Conservation (phyloP, 805 yeast genomes). For the Saturnispora halmiae region DNA sequence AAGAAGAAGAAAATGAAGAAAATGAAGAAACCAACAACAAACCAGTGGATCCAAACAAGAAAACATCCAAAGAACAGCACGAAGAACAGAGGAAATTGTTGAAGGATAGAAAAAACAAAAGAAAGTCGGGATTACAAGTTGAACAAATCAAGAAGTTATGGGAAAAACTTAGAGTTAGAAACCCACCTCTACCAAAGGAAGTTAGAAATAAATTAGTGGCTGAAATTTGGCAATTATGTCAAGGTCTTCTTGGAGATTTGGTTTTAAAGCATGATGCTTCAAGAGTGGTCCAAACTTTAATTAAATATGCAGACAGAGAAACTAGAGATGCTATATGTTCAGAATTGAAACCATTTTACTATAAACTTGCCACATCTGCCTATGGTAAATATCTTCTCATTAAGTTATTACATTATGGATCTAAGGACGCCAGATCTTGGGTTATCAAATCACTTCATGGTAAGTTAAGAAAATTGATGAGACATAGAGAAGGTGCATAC, state of each 20-base stretch:
- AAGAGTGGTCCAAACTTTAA: slow-evolving; percentile 87
- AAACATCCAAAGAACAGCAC: slow-evolving; percentile 57
- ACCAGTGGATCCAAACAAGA: slow-evolving; percentile 29
- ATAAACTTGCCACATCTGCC: slow-evolving; percentile 79
- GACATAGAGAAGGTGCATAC: slow-evolving; percentile 97
- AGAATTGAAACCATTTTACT: slow-evolving; percentile 66
- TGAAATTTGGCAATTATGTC: slow-evolving; percentile 77
- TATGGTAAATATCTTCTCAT: slow-evolving; percentile 90
- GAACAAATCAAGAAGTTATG: slow-evolving; percentile 78
- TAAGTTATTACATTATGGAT: slow-evolving; percentile 86
- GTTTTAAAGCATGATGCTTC: slow-evolving; percentile 95
- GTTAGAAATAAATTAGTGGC: slow-evolving; percentile 68
- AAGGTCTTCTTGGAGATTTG: slow-evolving; percentile 69
- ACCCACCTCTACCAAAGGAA: slow-evolving; percentile 69
- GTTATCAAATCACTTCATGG: slow-evolving; percentile 86
- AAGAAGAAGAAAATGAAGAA: slow-evolving; percentile 24
- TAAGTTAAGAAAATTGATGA: slow-evolving; percentile 79
- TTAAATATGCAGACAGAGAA: slow-evolving; percentile 74
- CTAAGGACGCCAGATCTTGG: slow-evolving; percentile 64
- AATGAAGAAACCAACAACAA: slow-evolving; percentile 18
- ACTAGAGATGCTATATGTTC: slow-evolving; percentile 63
- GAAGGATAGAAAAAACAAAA: slow-evolving; percentile 75
- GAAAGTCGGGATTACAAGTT: slow-evolving; percentile 82
- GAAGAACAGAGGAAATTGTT: slow-evolving; percentile 72
- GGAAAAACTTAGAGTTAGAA: slow-evolving; percentile 84